Conservation (phyloP, 2,329 filamentous ascomycete species). For the Aspergillus fijiensis region DNA sequence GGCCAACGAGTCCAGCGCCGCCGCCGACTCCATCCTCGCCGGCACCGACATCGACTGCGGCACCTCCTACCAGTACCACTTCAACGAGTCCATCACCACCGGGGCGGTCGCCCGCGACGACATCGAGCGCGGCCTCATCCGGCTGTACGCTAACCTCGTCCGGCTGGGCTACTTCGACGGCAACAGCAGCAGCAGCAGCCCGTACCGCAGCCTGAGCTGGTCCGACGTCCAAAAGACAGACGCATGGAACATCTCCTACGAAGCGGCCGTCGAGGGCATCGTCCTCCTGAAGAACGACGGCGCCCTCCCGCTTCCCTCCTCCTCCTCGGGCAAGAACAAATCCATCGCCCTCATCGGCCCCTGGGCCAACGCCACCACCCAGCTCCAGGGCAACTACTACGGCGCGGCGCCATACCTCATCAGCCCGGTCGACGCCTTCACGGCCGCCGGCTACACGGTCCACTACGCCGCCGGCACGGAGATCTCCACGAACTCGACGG, state of each 20-base stretch:
- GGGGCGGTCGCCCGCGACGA: constrained; percentile 47
- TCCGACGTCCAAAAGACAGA: constrained; percentile 56
- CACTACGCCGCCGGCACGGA: constrained; percentile 46
- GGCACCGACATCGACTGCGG: constrained; percentile 58
- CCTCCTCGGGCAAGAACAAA: constrained; percentile 15
- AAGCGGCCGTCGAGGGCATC: constrained; percentile 51
- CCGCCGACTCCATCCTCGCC: constrained; percentile 50
- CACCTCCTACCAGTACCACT: constrained; percentile 48
- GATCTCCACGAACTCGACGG: constrained; percentile 30
- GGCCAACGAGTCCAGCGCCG: constrained; percentile 46
- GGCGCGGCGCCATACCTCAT: constrained; percentile 57
- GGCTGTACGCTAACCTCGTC: constrained; percentile 52
- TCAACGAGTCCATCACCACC: constrained; percentile 46
- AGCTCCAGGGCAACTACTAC: constrained; percentile 61
- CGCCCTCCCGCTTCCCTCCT: constrained; percentile 45
- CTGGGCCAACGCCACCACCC: constrained; percentile 58
- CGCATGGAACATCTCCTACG: constrained; percentile 56
- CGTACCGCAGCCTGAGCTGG: constrained; percentile 55
- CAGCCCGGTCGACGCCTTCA: constrained; percentile 54
- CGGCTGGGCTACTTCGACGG: constrained; percentile 56
- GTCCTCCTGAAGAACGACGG: constrained; percentile 56
- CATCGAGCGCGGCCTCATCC: constrained; percentile 48
- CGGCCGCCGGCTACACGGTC: constrained; percentile 47
- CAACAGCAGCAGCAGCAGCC: constrained; percentile 24
- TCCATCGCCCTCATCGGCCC: constrained; percentile 57